Percentiles rank a stretch among this genome's conserved stretches.
Conservation (phyloP, 2,329 filamentous ascomycete species). For the Dactylellina parvicollis region DNA sequence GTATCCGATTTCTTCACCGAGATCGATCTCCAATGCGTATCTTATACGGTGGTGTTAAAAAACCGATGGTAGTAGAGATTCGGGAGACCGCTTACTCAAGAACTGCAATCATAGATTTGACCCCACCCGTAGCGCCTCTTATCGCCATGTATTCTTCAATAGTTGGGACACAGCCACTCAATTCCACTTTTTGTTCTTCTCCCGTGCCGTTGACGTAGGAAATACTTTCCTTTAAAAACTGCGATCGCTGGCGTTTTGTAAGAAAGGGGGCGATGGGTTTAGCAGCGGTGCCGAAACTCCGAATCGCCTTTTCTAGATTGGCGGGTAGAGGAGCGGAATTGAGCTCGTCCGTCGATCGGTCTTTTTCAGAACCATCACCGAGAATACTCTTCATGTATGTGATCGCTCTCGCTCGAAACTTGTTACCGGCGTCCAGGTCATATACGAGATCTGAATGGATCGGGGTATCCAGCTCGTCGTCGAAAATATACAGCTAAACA, state of each 20-base stretch:
- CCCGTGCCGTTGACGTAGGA: conserved; percentile 32
- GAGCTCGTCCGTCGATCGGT: too few species aligned
- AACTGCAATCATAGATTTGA: not conserved
- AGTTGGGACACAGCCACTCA: conserved; percentile 49
- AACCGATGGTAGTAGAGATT: too few species aligned
- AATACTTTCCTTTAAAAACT: conserved; percentile 28
- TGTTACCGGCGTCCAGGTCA: conserved; percentile 37
- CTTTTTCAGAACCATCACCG: conserved; percentile 3
- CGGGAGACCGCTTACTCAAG: conserved; percentile 5
- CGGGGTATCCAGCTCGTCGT: conserved; percentile 52
- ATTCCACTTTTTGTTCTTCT: conserved; percentile 48
- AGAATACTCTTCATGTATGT: conserved; percentile 31
- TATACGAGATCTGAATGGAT: conserved; percentile 4
- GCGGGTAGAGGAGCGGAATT: too few species aligned
- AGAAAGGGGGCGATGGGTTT: conserved; percentile 32
- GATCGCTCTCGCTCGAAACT: conserved; percentile 27
- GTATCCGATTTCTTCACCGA: conserved; percentile 45
- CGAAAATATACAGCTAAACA: conserved; percentile 51
- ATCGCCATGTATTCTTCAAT: conserved; percentile 53
- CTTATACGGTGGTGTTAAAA: too few species aligned
- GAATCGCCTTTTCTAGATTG: conserved; percentile 33
- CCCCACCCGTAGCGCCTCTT: conserved; percentile 48
- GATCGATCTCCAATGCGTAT: conserved; percentile 45
- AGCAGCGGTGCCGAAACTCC: conserved; percentile 45
- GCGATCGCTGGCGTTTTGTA: conserved; percentile 23